phyloP scores from a whole-genome alignment of 768 basidiomycete genomes.

The Suillus decipiens region DNA sequence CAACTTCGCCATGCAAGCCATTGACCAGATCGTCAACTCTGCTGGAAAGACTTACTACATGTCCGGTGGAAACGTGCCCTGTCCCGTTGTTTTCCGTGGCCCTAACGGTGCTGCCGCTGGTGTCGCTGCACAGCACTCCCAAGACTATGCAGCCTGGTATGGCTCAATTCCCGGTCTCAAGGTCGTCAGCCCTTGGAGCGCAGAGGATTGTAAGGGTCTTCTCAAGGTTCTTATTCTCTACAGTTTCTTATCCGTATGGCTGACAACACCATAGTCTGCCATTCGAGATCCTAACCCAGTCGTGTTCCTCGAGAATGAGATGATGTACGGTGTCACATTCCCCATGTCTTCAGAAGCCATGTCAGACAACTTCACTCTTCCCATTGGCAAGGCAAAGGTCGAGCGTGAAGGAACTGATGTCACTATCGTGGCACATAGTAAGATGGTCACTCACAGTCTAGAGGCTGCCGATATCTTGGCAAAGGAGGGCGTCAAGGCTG shows the following conservation, averaged over 20 bases:
- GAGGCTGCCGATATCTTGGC: conserved; percentile 93
- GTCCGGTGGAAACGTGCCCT: conserved; percentile 98
- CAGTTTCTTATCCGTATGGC: conserved; percentile 6
- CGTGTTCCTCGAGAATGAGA: conserved; percentile 99
- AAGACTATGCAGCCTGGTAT: conserved; percentile 97
- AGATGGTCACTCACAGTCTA: conserved; percentile 94
- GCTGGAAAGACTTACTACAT: conserved; percentile 99
- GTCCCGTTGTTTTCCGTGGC: conserved; percentile 98
- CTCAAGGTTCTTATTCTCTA: conserved; percentile 66
- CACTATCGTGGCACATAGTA: conserved; percentile 96
- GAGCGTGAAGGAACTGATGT: conserved; percentile 92
- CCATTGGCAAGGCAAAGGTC: conserved; percentile 97
- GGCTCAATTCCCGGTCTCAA: conserved; percentile 93
- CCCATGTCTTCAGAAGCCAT: conserved; percentile 94
- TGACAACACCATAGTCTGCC: conserved; percentile 59
- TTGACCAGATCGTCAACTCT: conserved; percentile 99
- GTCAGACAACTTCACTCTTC: conserved; percentile 92
- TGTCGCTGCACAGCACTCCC: conserved; percentile 96
- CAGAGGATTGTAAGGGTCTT: conserved; percentile 99
- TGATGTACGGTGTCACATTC: conserved; percentile 97
- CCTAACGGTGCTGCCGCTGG: conserved; percentile 98
- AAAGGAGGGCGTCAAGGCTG: conserved; percentile 96
- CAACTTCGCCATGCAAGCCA: conserved; percentile 99
- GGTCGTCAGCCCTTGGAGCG: conserved; percentile 95
- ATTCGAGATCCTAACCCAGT: conserved; percentile 99